phyloP scores from a whole-genome alignment of 495 filamentous ascomycete genomes.

The Xylaria nigripes region DNA sequence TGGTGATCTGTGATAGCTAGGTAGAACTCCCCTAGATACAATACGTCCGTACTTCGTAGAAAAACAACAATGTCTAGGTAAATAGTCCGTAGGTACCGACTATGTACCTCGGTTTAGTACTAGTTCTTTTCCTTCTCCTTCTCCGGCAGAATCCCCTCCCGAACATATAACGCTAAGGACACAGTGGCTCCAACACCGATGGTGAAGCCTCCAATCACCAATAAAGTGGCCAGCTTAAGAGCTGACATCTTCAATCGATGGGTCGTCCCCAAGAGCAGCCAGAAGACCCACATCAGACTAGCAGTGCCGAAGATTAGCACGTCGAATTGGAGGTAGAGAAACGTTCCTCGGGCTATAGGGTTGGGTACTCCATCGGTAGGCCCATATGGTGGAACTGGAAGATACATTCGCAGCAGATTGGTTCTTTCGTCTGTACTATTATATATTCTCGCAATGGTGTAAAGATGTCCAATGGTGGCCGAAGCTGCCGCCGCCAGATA shows the following conservation, averaged over 20 bases:
- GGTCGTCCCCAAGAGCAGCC: background rate
- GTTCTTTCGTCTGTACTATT: constrained; percentile 1
- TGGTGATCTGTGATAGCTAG: no score
- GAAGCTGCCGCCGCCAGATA: constrained; percentile 13
- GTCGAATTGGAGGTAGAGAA: constrained; percentile 20
- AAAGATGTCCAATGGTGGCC: constrained; percentile 13
- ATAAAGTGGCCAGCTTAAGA: background rate
- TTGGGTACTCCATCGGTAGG: constrained; percentile 7
- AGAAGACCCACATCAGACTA: constrained; percentile 17
- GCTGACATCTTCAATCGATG: background rate
- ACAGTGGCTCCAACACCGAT: constrained; percentile 6
- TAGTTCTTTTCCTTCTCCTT: constrained; percentile 5
- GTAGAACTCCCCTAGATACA: no score
- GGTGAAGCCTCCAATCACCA: constrained; percentile 5
- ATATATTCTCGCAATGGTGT: constrained; percentile 6
- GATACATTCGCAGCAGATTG: constrained; percentile 9
- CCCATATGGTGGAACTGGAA: constrained; percentile 7
- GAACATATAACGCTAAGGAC: constrained; percentile 7
- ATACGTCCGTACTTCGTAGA: no score
- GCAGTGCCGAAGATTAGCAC: constrained; percentile 16
- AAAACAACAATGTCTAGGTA: no score
- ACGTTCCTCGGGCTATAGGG: constrained; percentile 11
- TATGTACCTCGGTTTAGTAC: no score
- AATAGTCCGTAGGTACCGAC: no score
- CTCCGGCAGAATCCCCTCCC: constrained; percentile 4